These are phyloP conservation scores for Vaccinium vitisidaea DNA, from an alignment of 148 eudicot species.

Conservation along the genomic window DNA sequence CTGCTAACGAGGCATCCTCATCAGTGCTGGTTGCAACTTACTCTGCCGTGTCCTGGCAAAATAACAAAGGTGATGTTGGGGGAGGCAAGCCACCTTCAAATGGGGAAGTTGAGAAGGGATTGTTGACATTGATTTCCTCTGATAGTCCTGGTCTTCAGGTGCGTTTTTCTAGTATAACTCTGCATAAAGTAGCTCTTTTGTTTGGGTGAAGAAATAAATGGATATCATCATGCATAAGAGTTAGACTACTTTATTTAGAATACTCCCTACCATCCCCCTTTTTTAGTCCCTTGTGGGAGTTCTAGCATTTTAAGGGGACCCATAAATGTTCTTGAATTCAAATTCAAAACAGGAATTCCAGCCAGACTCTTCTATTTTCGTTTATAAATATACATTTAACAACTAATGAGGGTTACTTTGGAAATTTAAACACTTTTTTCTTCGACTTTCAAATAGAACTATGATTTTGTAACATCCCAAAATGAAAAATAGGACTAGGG, in stretches of 20 bases:
- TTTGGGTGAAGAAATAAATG: background rate
- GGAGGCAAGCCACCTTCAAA: conserved; percentile 51
- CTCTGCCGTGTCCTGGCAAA: conserved; percentile 49
- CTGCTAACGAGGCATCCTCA: conserved; percentile 72
- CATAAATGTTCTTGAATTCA: background rate
- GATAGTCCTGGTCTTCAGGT: conserved; percentile 93
- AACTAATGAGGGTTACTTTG: background rate
- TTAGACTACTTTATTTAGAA: background rate
- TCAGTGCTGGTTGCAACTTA: conserved; percentile 79
- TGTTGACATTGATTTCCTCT: conserved; percentile 62
- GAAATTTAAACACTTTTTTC: background rate
- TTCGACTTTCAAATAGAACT: background rate
- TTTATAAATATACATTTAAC: background rate
- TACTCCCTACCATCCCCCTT: background rate
- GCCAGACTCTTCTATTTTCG: background rate
- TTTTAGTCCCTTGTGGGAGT: background rate
- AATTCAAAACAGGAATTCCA: background rate
- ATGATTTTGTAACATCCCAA: background rate
- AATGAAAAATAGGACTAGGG: background rate
- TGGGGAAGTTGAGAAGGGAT: conserved; percentile 80
- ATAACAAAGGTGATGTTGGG: conserved; percentile 57
- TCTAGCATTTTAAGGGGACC: background rate
- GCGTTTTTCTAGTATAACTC: conserved; percentile 1
- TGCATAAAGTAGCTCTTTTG: background rate
- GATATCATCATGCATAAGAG: background rate